Conservation (phyloP, 2,329 filamentous ascomycete species). For the Penicillium sp. region DNA sequence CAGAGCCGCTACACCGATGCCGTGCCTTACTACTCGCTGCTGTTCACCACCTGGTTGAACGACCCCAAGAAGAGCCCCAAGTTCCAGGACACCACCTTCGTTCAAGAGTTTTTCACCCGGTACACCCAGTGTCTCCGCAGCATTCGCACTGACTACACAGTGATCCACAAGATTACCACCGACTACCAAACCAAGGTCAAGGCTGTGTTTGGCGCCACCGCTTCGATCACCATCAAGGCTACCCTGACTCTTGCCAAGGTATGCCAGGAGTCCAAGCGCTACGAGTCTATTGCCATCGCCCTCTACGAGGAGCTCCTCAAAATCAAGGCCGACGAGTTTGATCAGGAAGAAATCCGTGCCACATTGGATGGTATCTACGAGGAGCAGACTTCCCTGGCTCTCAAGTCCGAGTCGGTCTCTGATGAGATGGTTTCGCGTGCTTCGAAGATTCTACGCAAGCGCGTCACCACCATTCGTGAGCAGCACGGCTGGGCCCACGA, state of each 20-base stretch:
- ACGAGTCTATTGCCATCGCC: constrained; percentile 33
- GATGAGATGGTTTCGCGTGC: constrained; percentile 29
- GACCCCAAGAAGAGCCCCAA: constrained; percentile 31
- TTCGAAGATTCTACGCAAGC: constrained; percentile 30
- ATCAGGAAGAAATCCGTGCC: constrained; percentile 33
- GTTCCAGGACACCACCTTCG: constrained; percentile 33
- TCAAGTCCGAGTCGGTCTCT: constrained; percentile 24
- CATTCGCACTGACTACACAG: constrained; percentile 28
- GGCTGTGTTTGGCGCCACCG: constrained; percentile 32
- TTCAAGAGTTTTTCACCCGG: constrained; percentile 31
- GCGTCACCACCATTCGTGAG: constrained; percentile 28
- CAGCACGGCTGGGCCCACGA: constrained; percentile 40
- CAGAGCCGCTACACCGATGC: constrained; percentile 39
- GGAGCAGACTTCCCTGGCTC: constrained; percentile 29
- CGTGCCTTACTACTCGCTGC: constrained; percentile 30
- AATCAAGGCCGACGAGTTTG: constrained; percentile 30
- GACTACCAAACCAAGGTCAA: constrained; percentile 36
- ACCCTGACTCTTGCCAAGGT: constrained; percentile 35
- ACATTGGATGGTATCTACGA: constrained; percentile 39
- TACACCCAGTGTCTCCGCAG: constrained; percentile 37
- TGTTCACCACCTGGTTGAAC: constrained; percentile 39
- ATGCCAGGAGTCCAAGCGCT: constrained; percentile 37
- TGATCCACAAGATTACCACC: constrained; percentile 33
- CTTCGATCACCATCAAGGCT: constrained; percentile 37
- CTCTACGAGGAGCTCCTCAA: constrained; percentile 39